phyloP scores from a whole-genome alignment of 768 basidiomycete species.

The Russula sp. region DNA sequence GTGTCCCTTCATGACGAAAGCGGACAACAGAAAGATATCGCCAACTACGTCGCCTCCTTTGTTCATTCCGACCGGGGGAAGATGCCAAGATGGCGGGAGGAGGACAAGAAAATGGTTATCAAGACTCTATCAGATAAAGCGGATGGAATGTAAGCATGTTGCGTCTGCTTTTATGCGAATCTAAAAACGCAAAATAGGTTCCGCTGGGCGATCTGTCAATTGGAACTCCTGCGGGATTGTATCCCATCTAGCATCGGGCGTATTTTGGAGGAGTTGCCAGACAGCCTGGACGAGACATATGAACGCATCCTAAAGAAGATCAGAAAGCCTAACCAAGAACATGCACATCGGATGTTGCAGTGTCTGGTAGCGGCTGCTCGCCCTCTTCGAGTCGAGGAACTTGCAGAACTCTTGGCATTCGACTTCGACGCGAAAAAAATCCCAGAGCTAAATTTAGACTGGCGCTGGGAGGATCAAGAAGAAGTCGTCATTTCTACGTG shows the following conservation, averaged over 20 bases:
- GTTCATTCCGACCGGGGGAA: not conserved
- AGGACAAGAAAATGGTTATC: not conserved
- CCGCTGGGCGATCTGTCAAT: not conserved
- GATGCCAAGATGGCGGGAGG: not conserved
- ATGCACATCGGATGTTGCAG: slow-evolving; percentile 10
- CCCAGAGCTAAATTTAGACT: not conserved
- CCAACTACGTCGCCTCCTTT: not conserved
- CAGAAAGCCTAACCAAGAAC: not conserved
- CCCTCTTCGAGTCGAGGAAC: slow-evolving; percentile 9
- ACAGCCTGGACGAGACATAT: slow-evolving; percentile 8
- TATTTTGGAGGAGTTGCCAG: not conserved
- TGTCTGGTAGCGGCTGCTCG: slow-evolving; percentile 4
- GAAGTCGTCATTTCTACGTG: not conserved
- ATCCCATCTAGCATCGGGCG: not conserved
- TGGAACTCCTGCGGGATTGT: not conserved
- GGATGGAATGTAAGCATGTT: not conserved
- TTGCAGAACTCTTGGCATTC: not conserved
- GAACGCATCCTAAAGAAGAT: slow-evolving; percentile 6
- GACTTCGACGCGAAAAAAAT: not conserved
- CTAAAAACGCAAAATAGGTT: not conserved
- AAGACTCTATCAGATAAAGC: not conserved
- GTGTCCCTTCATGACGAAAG: slow-evolving; percentile 8
- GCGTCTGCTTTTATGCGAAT: not conserved
- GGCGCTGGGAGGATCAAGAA: slow-evolving; percentile 4
- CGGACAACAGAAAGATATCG: not conserved